Evolutionary conservation across 1,284 basidiomycete species (phyloP).

Genomic region (Naganishia sp.): DNA sequence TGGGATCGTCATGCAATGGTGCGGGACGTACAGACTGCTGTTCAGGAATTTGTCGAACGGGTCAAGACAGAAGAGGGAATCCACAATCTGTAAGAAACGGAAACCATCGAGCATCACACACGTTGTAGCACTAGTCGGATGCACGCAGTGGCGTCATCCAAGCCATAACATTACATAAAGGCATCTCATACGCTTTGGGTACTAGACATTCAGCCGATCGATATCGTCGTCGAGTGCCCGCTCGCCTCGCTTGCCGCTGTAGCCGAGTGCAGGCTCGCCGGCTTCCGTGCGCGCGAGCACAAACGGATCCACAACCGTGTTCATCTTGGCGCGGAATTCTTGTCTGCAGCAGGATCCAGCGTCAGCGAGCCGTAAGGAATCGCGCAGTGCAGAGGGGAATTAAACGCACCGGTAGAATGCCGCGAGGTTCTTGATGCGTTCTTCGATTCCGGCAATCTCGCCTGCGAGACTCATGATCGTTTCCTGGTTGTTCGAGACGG

Average conservation of each 20-base stretch:
- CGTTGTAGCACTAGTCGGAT: neutral
- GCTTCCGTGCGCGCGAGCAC: constrained; percentile 27
- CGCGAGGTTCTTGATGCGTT: constrained; percentile 29
- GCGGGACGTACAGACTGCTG: constrained; percentile 55
- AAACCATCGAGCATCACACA: neutral
- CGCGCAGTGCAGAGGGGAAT: neutral
- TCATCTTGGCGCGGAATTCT: constrained; percentile 32
- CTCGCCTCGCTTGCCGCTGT: constrained; percentile 31
- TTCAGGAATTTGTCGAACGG: constrained; percentile 6
- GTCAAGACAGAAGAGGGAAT: constrained; percentile 19
- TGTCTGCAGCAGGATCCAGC: neutral
- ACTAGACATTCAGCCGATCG: constrained; percentile 27
- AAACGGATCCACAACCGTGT: constrained; percentile 33
- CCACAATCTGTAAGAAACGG: neutral
- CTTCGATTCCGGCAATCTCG: constrained; percentile 29
- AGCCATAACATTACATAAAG: too few relatives aligned
- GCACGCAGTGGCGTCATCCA: too few relatives aligned
- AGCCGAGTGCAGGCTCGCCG: constrained; percentile 28
- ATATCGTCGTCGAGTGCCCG: constrained; percentile 28
- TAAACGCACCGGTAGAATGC: constrained; percentile 27
- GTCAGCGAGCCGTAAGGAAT: neutral
- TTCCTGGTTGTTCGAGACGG: constrained; percentile 33
- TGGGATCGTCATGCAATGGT: constrained; percentile 79
- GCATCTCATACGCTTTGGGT: neutral
- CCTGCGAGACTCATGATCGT: constrained; percentile 32